Base-by-base conservation (phyloP, 176 grass and related monocot genomes). In the Poa annua region DNA sequence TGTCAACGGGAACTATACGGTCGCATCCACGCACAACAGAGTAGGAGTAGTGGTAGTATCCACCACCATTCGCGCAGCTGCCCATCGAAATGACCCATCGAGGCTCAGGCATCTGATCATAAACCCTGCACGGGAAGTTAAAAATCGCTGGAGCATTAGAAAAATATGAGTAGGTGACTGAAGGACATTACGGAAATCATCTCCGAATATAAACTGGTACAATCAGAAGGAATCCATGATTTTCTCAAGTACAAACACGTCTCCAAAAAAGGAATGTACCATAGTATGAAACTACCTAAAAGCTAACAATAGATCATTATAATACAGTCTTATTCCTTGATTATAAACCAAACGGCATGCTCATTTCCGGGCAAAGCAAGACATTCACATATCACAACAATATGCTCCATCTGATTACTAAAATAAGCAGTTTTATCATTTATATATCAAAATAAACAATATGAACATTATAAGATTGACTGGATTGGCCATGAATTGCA, bases 41-140 rank as follows among this genome's bases (percentile, higher is more conserved):
- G 85, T 98, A 95, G 2, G 96, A 95, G 74, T 98, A 95, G 72
- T 98, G 96, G 77, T 98, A 98, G 82, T 98, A 98, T 8, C 96
- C 96, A 68, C 96, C 96, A 12, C 96, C 96, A 57, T 95, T 98
- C 50, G 96, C 96, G 15, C 96, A 98, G 80, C 96, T 98, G 25
- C 96, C 96, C 96, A 98, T 98, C 0, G 96, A 98, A 41, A 98
- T 98, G 35, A 98, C 96, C 96, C 96, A 98, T 38, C 92, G 77
- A 19, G 96, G 92, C 67, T 98, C 96, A 6, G 96, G 96, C 92
- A 98, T 98, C 86, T 98, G 96, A 64, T 98, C 96, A 78, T 98
- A 95, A 50, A 95, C 93, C 78, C 93, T 95, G 80, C 41, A 39
- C 11, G 69, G 39, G 26, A 76, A 83, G 41, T 83, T 73, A 22